phyloP scores from a whole-genome alignment of 805 yeast genomes.

The Pichia paraexigua region DNA sequence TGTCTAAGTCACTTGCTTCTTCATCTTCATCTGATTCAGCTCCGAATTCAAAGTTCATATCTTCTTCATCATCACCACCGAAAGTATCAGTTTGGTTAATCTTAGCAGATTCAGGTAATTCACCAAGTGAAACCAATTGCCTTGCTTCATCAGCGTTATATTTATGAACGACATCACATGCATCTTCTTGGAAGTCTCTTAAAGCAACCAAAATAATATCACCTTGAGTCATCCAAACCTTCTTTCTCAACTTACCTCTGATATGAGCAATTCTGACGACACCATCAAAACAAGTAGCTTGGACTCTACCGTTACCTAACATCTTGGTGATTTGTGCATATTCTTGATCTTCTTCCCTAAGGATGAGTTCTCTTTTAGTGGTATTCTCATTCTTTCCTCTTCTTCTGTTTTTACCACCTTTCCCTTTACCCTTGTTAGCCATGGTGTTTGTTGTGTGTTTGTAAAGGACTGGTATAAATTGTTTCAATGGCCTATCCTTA shows the following conservation, averaged over 20 bases:
- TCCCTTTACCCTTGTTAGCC: slow-evolving; percentile 34
- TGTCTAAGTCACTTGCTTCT: slow-evolving; percentile 67
- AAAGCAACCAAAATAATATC: slow-evolving; percentile 92
- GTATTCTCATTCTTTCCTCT: slow-evolving; percentile 96
- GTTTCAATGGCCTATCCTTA: background rate
- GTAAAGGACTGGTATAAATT: background rate
- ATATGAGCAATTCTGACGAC: slow-evolving; percentile 92
- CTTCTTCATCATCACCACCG: slow-evolving; percentile 95
- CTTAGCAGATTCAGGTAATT: slow-evolving; percentile 93
- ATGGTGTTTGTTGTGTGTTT: slow-evolving; percentile 21
- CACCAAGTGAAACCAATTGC: slow-evolving; percentile 90
- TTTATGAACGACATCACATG: slow-evolving; percentile 96
- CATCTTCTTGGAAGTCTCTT: slow-evolving; percentile 98
- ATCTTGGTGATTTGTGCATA: slow-evolving; percentile 97
- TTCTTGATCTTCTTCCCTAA: slow-evolving; percentile 95
- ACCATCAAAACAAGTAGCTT: slow-evolving; percentile 93
- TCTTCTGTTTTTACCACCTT: slow-evolving; percentile 91
- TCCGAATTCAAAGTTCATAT: slow-evolving; percentile 97
- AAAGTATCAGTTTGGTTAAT: slow-evolving; percentile 96
- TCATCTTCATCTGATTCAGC: slow-evolving; percentile 78
- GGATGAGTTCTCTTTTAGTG: slow-evolving; percentile 89
- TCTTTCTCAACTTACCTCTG: slow-evolving; percentile 98
- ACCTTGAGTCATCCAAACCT: slow-evolving; percentile 99
- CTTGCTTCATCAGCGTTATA: slow-evolving; percentile 97
- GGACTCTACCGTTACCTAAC: slow-evolving; percentile 97